Base-by-base conservation (phyloP, 2,329 filamentous ascomycete species). In the Sporothrix variecibatus region DNA sequence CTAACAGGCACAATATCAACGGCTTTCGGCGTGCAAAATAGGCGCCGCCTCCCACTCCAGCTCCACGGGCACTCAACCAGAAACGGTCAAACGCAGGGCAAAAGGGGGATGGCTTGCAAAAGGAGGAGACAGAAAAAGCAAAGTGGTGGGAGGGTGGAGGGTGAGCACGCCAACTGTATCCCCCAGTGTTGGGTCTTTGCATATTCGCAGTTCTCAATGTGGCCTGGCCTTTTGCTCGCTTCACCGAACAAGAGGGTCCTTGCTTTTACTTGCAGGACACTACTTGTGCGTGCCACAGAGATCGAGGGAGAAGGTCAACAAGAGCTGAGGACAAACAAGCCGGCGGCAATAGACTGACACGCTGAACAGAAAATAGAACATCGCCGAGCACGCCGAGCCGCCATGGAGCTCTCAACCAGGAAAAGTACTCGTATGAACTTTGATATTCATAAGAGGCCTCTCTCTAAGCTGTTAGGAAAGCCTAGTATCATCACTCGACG, bases 241-340 rank as follows among this genome's bases (percentile, higher is more conserved):
- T 49, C 64, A 49, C 64, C 64, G 64, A 67, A 67, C 23, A 67
- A 67, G 64, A 49, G 40, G 64, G 23, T 31, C 40, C 12, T n/a
- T 31, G 64, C 64, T 67, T 49, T 67, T 67, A 31, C 64, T 31
- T 67, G 40, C 64, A 68, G 64, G 62, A 46, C 62, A n/a, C 62
- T 46, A 28, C 40, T 67, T 7, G 23, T 12, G n/a, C 7, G 34
- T 11, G 31, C 31, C 31, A 64, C 15, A 31, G 31, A 64, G 31
- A 40, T 38, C 60, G 17, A 40, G 60, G 60, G 26, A 23, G 46
- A 28, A 31, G 38, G 38, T 6, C 40, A 31, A 28, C 11, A 49
- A 49, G 40, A 67, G 40, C 64, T 49, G 64, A 67, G 15, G 40
- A 31, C 23, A 28, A 49, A 46, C 64, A 46, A 1, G 23, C 40